A percentile compares a stretch with the other conserved stretches of the same genome.
Conservation (phyloP, 169 alveolate species). For the Eimeria tenella region DNA sequence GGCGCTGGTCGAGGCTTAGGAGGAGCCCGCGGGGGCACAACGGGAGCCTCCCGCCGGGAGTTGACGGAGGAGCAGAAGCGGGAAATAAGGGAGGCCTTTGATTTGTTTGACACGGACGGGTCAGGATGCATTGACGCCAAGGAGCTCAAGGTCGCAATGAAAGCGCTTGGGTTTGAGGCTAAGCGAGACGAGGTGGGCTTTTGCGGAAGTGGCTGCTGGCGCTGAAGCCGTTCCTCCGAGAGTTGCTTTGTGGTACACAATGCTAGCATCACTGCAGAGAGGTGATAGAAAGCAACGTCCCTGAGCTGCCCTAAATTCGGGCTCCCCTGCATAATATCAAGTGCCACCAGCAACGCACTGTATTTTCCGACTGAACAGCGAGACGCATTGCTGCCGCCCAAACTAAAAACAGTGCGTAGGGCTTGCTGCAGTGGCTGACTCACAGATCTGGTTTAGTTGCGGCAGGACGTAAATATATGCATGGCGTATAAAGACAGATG, state of each 20-base stretch:
- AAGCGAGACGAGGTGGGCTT: constrained; percentile 96
- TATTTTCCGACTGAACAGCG: too few species aligned
- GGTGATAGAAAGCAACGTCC: constrained; percentile 76
- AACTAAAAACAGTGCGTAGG: too few species aligned
- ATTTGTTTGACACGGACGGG: constrained; percentile 98
- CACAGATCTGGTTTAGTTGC: too few species aligned
- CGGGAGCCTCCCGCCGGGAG: constrained; percentile 79
- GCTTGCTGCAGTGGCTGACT: too few species aligned
- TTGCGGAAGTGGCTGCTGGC: constrained; percentile 86
- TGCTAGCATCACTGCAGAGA: constrained; percentile 73
- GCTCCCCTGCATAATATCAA: too few species aligned
- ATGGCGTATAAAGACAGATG: background rate
- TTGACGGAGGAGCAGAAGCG: constrained; percentile 95
- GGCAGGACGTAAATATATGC: too few species aligned
- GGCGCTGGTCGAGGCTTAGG: background rate
- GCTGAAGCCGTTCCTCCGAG: too few species aligned
- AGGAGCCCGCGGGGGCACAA: background rate
- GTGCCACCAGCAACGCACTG: too few species aligned
- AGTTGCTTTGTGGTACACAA: constrained; percentile 86
- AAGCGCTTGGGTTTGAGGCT: constrained; percentile 98
- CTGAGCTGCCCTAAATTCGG: background rate
- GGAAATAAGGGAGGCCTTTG: constrained; percentile 99
- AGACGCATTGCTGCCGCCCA: too few species aligned
- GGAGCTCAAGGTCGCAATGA: constrained; percentile 99
- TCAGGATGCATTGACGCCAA: constrained; percentile 97